Percentiles rank a stretch among this genome's conserved stretches.
phyloP scores from a whole-genome alignment of 345 rosid genomes.

The Bruguiera sexangula region DNA sequence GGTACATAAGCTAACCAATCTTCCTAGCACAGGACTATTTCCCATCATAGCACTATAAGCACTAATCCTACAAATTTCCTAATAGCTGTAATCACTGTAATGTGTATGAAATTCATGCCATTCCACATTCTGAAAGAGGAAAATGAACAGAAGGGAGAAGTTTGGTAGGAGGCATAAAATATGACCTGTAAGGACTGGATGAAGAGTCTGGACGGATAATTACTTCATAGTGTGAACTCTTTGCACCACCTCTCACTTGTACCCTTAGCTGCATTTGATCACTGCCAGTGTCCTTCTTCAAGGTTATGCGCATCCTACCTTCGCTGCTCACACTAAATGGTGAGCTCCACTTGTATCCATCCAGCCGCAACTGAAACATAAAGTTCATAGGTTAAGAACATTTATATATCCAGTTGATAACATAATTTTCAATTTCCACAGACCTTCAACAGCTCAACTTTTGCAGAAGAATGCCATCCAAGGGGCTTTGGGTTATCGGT shows the following conservation, averaged over 20 bases:
- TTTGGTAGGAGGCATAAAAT: neutral
- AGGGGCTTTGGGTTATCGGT: constrained; percentile 79
- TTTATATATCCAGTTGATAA: constrained; percentile 2
- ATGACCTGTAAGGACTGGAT: constrained; percentile 91
- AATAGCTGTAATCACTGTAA: neutral
- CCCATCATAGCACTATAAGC: no score
- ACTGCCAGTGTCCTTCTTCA: constrained; percentile 52
- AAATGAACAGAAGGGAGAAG: neutral
- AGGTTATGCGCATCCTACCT: constrained; percentile 67
- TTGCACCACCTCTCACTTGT: constrained; percentile 88
- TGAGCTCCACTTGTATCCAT: constrained; percentile 83
- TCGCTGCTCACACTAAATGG: constrained; percentile 77
- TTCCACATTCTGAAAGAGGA: neutral
- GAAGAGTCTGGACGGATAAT: constrained; percentile 75
- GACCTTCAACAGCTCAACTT: constrained; percentile 74
- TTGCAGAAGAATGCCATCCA: constrained; percentile 68
- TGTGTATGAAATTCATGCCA: neutral
- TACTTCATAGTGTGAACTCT: constrained; percentile 84
- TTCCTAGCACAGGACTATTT: neutral
- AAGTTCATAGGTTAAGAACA: constrained; percentile 9
- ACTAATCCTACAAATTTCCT: neutral
- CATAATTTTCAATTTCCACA: constrained; percentile 14
- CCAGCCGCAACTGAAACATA: constrained; percentile 58
- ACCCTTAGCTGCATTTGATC: constrained; percentile 61
- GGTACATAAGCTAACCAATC: neutral